Percentiles rank a stretch among this genome's conserved stretches.
These are phyloP conservation scores for Omphalotus olearius DNA, from an alignment of 1,284 basidiomycete species.

Conservation along the genomic window DNA sequence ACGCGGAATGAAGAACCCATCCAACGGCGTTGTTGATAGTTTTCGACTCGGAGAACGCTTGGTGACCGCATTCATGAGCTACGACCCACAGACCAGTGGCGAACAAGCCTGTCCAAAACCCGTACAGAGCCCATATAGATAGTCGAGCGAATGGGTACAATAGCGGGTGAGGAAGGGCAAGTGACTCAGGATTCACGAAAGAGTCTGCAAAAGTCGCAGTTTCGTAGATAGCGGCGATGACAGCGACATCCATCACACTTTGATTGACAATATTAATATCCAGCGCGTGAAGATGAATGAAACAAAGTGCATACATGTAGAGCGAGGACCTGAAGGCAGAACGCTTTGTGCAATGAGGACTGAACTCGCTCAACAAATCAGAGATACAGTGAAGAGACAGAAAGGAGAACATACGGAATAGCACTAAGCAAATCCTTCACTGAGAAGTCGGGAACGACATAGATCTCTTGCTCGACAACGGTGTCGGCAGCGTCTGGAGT, in stretches of 20 bases:
- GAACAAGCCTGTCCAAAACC: slow-evolving; percentile 82
- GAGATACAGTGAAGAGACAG: slow-evolving; percentile 4
- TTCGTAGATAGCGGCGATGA: slow-evolving; percentile 72
- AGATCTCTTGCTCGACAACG: slow-evolving; percentile 55
- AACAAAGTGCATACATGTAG: slow-evolving; percentile 61
- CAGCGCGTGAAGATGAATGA: slow-evolving; percentile 5
- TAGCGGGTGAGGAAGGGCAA: slow-evolving; percentile 58
- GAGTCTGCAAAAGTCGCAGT: slow-evolving; percentile 66
- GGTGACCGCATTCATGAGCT: slow-evolving; percentile 92
- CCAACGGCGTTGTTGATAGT: slow-evolving; percentile 91
- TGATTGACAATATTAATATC: slow-evolving; percentile 3
- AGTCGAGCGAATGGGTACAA: slow-evolving; percentile 65
- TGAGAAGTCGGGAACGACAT: slow-evolving; percentile 75
- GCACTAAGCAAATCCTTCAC: slow-evolving; percentile 84
- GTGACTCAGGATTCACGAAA: slow-evolving; percentile 49
- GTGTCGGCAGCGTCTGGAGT: slow-evolving; percentile 28
- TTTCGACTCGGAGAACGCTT: slow-evolving; percentile 96
- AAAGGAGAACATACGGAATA: slow-evolving; percentile 69
- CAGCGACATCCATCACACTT: slow-evolving; percentile 73
- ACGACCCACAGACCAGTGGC: slow-evolving; percentile 94
- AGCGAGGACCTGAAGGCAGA: slow-evolving; percentile 81
- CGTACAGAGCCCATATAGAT: slow-evolving; percentile 80
- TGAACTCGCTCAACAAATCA: slow-evolving; percentile 25
- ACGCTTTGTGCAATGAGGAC: slow-evolving; percentile 90
- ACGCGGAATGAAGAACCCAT: slow-evolving; percentile 92